phyloP scores from a whole-genome alignment of 768 basidiomycete species.

The Cubamyces lactineus region DNA sequence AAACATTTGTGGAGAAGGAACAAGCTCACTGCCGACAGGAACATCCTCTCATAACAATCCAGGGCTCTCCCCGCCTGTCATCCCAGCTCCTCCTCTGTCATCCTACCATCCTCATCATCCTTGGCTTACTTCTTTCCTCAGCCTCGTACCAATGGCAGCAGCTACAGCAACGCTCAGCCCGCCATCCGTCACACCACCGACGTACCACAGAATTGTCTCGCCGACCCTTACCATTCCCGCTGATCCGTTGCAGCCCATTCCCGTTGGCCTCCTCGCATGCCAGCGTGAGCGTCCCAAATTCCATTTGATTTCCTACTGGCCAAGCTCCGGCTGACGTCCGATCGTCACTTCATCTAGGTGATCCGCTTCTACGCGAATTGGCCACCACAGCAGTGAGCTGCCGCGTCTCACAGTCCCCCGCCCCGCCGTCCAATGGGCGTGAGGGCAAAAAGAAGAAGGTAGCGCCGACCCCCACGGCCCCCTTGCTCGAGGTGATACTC shows the following conservation, averaged over 20 bases:
- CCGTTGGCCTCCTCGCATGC: constrained; percentile 79
- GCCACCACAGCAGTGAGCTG: constrained; percentile 59
- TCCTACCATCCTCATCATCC: not conserved
- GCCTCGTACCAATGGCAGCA: constrained; percentile 39
- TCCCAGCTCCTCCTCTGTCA: not conserved
- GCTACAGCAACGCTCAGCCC: constrained; percentile 35
- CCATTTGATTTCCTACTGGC: constrained; percentile 5
- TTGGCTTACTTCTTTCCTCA: not conserved
- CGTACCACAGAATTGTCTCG: constrained; percentile 70
- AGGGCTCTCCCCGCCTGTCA: not conserved
- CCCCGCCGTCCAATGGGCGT: constrained; percentile 38
- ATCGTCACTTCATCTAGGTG: constrained; percentile 46
- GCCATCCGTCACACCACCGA: constrained; percentile 48
- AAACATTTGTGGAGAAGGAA: constrained; percentile 6
- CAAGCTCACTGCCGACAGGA: constrained; percentile 2
- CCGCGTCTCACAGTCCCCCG: constrained; percentile 47
- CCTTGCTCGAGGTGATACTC: constrained; percentile 66
- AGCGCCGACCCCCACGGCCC: constrained; percentile 49
- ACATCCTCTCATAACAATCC: not conserved
- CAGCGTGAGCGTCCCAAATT: constrained; percentile 54
- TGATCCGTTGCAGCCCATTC: constrained; percentile 53
- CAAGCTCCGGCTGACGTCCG: constrained; percentile 6
- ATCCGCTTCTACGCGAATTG: constrained; percentile 66
- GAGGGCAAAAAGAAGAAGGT: constrained; percentile 55
- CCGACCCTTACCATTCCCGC: constrained; percentile 57